Evolutionary conservation across 192 early-diverging fungal species (phyloP).

Genomic region (Umbelopsis ramanniana): DNA sequence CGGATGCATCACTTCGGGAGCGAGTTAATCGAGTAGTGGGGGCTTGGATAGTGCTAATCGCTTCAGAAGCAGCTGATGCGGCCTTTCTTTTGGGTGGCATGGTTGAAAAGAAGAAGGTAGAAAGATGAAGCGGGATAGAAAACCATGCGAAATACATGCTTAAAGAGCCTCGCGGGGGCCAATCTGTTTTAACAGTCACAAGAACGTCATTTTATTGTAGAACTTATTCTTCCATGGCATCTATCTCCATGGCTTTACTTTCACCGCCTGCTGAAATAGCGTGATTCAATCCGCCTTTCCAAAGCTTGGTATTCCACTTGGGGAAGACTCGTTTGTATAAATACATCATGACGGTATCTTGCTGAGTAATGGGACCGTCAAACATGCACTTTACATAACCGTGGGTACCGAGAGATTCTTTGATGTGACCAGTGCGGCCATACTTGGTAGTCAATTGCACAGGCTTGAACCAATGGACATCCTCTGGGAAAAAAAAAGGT

Average conservation of each 20-base stretch:
- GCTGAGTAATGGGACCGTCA: slow-evolving; percentile 86
- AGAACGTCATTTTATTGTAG: slow-evolving; percentile 4
- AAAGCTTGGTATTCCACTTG: slow-evolving; percentile 87
- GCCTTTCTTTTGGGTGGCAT: slow-evolving; percentile 20
- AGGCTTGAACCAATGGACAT: slow-evolving; percentile 96
- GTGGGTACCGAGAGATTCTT: slow-evolving; percentile 93
- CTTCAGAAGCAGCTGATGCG: slow-evolving; percentile 10
- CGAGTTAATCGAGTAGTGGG: neutral
- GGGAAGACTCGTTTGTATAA: slow-evolving; percentile 97
- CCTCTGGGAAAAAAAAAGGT: slow-evolving; percentile 51
- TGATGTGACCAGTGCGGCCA: slow-evolving; percentile 91
- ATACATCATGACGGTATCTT: slow-evolving; percentile 96
- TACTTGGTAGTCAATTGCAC: slow-evolving; percentile 91
- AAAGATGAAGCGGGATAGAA: neutral
- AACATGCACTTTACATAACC: slow-evolving; percentile 97
- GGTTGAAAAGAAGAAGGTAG: neutral
- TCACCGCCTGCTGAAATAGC: neutral
- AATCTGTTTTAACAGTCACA: neutral
- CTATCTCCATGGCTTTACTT: slow-evolving; percentile 23
- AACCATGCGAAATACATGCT: neutral
- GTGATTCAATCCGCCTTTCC: slow-evolving; percentile 37
- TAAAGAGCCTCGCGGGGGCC: no score
- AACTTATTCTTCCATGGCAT: slow-evolving; percentile 20
- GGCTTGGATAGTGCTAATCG: neutral
- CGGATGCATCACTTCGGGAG: neutral